These are phyloP conservation scores for Stagonosporopsis rhizophila DNA, from an alignment of 2,329 filamentous ascomycete genomes.

Conservation along the genomic window DNA sequence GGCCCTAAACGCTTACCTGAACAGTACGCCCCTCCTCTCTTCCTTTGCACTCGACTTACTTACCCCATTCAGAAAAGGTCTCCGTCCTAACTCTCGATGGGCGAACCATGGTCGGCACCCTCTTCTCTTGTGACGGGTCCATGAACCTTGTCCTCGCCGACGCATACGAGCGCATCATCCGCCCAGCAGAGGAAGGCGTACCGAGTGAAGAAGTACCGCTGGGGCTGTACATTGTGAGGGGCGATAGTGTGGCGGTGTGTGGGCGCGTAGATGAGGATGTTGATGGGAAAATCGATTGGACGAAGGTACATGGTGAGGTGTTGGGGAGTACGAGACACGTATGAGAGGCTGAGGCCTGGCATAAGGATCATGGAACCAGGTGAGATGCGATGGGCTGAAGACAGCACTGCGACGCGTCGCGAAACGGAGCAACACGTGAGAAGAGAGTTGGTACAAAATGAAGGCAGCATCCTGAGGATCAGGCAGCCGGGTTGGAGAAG, in stretches of 20 bases:
- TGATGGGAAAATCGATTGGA: slow-evolving; percentile 91
- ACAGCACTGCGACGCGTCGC: not conserved
- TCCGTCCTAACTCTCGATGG: slow-evolving; percentile 92
- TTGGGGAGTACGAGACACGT: slow-evolving; percentile 84
- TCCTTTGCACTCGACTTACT: slow-evolving; percentile 6
- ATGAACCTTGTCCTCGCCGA: slow-evolving; percentile 90
- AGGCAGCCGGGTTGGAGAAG: not conserved
- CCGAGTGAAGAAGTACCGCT: slow-evolving; percentile 80
- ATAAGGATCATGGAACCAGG: not conserved
- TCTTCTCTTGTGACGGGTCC: slow-evolving; percentile 86
- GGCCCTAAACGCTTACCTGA: slow-evolving; percentile 54
- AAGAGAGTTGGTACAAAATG: not conserved
- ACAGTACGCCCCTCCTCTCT: slow-evolving; percentile 41
- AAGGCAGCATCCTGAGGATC: not conserved
- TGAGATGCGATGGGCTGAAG: not conserved
- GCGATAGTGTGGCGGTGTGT: slow-evolving; percentile 91
- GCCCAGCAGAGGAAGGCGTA: slow-evolving; percentile 81
- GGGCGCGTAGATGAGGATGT: slow-evolving; percentile 89
- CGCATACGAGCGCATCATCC: slow-evolving; percentile 89
- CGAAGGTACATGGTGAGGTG: slow-evolving; percentile 81
- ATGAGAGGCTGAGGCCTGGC: slow-evolving; percentile 20
- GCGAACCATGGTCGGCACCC: slow-evolving; percentile 75
- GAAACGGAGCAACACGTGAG: not conserved
- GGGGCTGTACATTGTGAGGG: slow-evolving; percentile 89
- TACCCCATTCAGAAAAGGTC: slow-evolving; percentile 74